Base-by-base conservation (phyloP, 257 asterid genomes). In the Linaria vulgaris region DNA sequence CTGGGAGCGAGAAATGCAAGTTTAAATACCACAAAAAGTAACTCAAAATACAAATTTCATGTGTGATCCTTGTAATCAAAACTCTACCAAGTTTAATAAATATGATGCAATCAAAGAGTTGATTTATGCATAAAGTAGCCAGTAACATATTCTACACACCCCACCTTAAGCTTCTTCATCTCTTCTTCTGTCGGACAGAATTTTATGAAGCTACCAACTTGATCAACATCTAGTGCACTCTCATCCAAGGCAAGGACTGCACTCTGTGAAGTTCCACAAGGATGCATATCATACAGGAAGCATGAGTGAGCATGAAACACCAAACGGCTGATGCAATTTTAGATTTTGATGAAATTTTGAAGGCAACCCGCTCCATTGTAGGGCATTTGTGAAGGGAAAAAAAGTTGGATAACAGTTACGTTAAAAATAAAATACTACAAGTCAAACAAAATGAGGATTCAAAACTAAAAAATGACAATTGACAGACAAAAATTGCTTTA, bases 121-220 rank as follows among this genome's bases (percentile, higher is more conserved):
- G 27, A 34, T 43, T 12, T 43, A 64, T 57, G 68, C 8, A 3
- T 53, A 44, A 59, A 24, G 21, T 30, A 30, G 37, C 61, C 17
- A 52, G 31, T 30, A 30, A 30, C 6, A 30, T 34, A 4, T 8
- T 34, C 9, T 34, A 7, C 41, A 34, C 41, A 25, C 27, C 59
- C 53, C 65, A 91, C 98, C 98, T 91, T 91, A 41, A 88, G 95
- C 74, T 80, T 44, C 37, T 86, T 95, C 88, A 91, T 91, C 78
- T 91, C 98, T 91, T 95, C 75, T 88, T 88, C 30, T 91, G 86
- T 71, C 69, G 98, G 98, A 79, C 98, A 91, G 76, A 78, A 91
- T 73, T 88, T 88, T 75, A 88, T 91, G 74, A 91, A 82, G 78
- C 84, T 91, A 52, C 86, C 96, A 72, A 91, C 98, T 82, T 88